Conservation (phyloP, 1,284 basidiomycete genomes). For the Hymenochaete sp. region DNA sequence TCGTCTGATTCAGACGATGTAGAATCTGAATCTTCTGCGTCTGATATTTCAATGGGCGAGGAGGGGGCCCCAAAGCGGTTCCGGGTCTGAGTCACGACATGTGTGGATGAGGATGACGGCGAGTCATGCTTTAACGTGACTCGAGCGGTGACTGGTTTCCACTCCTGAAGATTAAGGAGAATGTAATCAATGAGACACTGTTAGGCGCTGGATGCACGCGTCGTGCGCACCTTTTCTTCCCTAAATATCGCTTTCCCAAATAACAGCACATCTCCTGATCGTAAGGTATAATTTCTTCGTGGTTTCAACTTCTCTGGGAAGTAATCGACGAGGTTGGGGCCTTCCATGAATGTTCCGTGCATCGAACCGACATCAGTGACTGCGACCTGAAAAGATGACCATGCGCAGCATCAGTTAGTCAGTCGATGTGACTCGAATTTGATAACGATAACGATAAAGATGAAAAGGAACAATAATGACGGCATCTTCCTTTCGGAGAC, state of each 20-base stretch:
- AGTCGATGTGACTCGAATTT: conserved; percentile 2
- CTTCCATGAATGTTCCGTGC: conserved; percentile 13
- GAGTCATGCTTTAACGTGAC: conserved; percentile 4
- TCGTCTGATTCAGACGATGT: conserved; percentile 2
- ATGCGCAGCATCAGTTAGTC: background rate
- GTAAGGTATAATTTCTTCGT: conserved; percentile 3
- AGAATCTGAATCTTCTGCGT: conserved; percentile 2
- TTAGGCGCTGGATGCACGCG: background rate
- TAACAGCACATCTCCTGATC: conserved; percentile 6
- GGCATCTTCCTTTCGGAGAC: too few species aligned
- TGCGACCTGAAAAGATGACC: conserved; percentile 4
- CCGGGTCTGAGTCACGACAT: background rate
- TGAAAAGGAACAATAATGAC: conserved; percentile 1
- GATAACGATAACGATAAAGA: background rate
- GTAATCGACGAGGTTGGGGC: background rate
- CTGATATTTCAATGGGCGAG: conserved; percentile 1
- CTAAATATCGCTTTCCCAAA: conserved; percentile 12
- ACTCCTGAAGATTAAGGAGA: conserved; percentile 2
- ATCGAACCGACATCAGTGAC: conserved; percentile 13
- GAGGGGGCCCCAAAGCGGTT: conserved; percentile 14
- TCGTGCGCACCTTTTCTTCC: conserved; percentile 9
- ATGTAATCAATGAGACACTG: background rate
- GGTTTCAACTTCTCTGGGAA: conserved; percentile 8
- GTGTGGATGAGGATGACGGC: background rate
- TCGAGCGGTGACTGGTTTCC: conserved; percentile 11